Base-by-base conservation (phyloP, 2,329 filamentous ascomycete species). In the Lanzia echinophila region DNA sequence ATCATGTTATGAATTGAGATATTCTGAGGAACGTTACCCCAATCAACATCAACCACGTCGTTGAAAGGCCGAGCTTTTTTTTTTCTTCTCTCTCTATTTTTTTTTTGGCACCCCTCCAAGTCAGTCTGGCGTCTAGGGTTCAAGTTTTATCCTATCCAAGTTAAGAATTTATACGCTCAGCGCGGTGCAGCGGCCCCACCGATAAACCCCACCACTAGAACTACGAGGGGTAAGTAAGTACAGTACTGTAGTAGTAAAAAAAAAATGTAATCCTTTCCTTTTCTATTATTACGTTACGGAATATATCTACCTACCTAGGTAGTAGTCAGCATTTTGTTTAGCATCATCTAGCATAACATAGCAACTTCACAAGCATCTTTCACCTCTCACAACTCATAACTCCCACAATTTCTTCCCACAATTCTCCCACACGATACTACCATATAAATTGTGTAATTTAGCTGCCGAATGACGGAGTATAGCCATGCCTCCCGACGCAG, bases 11-110 rank as follows among this genome's bases (percentile, higher is more conserved):
- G n/a, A 20, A 20, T 17, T 33, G n/a, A 28, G 17, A 22, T 20
- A 52, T 42, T 53, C 55, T 57, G 56, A 47, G 51, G 48, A 36
- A 54, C 57, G 60, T 58, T 61, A 60, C 60, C 60, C 64, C 62
- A 67, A 67, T 67, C 60, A 65, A 33, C 54, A 53, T 55, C 53
- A 53, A 64, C 61, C 65, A 67, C 65, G 64, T 65, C 62, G 54
- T 28, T 58, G 56, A 53, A 58, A 51, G 59, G 42, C 42, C 43
- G 39, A 55, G 50, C 49, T 24, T 33, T 46, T 49, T 20, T 13
- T 28, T 8, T 8, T 28, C 24, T 28, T 28, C 8, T 28, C 8
- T 28, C 8, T 28, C 8, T 28, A 4, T 4, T 28, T 28, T 28
- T 28, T 8, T 4, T 28, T 8, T 28, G 4, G 15, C 41, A 44